phyloP scores from a whole-genome alignment of 1,284 basidiomycete genomes.

The Lentinus polychrous region DNA sequence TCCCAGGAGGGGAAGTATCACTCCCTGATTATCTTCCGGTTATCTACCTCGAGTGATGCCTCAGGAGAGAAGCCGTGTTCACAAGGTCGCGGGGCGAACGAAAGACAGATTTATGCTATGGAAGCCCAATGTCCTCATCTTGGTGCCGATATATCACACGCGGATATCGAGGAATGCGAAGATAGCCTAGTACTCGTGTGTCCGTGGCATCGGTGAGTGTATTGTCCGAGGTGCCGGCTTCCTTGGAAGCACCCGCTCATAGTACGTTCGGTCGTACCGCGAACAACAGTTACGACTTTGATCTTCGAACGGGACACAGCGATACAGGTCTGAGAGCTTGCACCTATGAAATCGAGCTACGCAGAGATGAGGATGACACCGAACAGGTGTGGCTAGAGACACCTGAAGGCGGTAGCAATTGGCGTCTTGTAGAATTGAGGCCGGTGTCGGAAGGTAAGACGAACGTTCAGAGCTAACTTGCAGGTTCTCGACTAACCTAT shows the following conservation, averaged over 20 bases:
- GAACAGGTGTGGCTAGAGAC: conserved; percentile 61
- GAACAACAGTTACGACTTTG: conserved; percentile 62
- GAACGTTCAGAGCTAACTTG: background rate
- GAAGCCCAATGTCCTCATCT: conserved; percentile 82
- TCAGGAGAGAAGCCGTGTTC: conserved; percentile 12
- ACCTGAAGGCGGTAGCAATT: conserved; percentile 48
- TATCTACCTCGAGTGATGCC: conserved; percentile 30
- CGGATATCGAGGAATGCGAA: conserved; percentile 70
- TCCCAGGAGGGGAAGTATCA: conserved; percentile 60
- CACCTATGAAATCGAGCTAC: conserved; percentile 63
- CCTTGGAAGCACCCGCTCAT: background rate
- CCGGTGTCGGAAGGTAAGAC: conserved; percentile 75
- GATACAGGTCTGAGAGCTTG: conserved; percentile 77
- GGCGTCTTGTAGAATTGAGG: conserved; percentile 70
- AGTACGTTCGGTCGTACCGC: background rate
- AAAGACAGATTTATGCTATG: conserved; percentile 71
- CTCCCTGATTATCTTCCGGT: conserved; percentile 66
- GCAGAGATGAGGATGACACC: conserved; percentile 31
- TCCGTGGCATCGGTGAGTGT: conserved; percentile 73
- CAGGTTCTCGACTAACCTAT: background rate
- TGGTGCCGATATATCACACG: conserved; percentile 78
- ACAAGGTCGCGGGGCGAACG: conserved; percentile 5
- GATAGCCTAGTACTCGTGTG: conserved; percentile 60
- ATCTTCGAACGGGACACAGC: conserved; percentile 64
- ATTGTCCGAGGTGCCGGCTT: background rate